These are phyloP conservation scores for Cadophora gregata DNA, from an alignment of 2,329 filamentous ascomycete genomes.

Conservation along the genomic window DNA sequence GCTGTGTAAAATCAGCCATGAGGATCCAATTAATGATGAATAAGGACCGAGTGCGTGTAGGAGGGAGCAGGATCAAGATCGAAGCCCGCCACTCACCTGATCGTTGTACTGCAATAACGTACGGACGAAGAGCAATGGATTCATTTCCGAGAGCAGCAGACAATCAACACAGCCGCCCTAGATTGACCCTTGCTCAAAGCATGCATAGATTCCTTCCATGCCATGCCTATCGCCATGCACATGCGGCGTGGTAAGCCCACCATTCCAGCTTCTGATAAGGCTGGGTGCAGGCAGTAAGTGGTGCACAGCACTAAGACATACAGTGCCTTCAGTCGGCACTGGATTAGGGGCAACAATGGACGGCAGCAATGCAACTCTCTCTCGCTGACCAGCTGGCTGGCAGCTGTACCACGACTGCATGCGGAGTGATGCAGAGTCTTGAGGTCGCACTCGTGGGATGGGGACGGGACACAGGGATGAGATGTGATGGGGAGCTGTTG, in stretches of 20 bases:
- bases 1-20: slow-evolving; percentile 12
- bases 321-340: slow-evolving; percentile 8
- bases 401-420: neutral
- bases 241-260: slow-evolving; percentile 11
- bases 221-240: slow-evolving; percentile 16
- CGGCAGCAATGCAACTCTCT: slow-evolving; percentile 3
- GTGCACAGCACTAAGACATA: neutral
- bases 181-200: neutral
- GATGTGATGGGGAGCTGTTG: neutral
- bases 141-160: slow-evolving; percentile 31
- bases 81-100: slow-evolving; percentile 10
- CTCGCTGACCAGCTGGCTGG: neutral
- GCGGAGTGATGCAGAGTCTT: neutral
- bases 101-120: neutral
- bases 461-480: no score
- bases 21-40: neutral
- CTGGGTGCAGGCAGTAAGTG: slow-evolving; percentile 5
- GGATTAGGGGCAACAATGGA: neutral
- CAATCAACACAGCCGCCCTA: slow-evolving; percentile 7
- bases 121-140: slow-evolving; percentile 12
- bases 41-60: slow-evolving; percentile 9
- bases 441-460: neutral
- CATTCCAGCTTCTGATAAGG: slow-evolving; percentile 13
- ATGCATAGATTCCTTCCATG: neutral
- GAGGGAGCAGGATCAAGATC: neutral